A percentile compares a stretch with the other conserved stretches of the same genome.
These are phyloP conservation scores for Hirsutella rhossiliensis DNA, from an alignment of 2,329 filamentous ascomycete genomes.

Conservation along the genomic window DNA sequence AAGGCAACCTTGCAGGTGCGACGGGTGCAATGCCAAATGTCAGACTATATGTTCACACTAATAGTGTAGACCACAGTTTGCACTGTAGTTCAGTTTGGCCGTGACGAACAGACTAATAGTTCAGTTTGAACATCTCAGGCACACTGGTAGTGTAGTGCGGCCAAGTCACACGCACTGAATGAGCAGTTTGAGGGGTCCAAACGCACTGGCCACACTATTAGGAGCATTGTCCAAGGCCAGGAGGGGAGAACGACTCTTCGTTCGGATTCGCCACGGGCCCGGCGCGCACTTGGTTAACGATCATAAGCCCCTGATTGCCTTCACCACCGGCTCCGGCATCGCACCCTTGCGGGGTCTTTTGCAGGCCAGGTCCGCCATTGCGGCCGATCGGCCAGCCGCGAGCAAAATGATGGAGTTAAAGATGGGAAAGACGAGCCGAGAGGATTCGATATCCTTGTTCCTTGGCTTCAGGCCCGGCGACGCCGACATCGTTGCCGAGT, in stretches of 20 bases:
- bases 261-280: constrained; percentile 1
- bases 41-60: too few relatives aligned
- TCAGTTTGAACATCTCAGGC: too few relatives aligned
- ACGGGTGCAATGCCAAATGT: too few relatives aligned
- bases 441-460: background rate
- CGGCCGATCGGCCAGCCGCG: background rate
- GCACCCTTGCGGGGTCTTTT: constrained; percentile 1
- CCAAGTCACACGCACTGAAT: too few relatives aligned
- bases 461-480: constrained; percentile 1
- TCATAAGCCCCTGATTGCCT: constrained; percentile 1
- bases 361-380: constrained; percentile 1
- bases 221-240: background rate
- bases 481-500: constrained; percentile 1
- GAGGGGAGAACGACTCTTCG: background rate
- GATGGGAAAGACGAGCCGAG: background rate
- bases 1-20: too few relatives aligned
- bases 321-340: constrained; percentile 2
- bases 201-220: too few relatives aligned
- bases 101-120: too few relatives aligned
- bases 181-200: too few relatives aligned
- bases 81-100: too few relatives aligned
- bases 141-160: too few relatives aligned
- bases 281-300: background rate
- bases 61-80: too few relatives aligned
- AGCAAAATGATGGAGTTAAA: background rate